Conservation (phyloP, 805 yeast species). For the Zygosaccharomyces pseudorouxii region DNA sequence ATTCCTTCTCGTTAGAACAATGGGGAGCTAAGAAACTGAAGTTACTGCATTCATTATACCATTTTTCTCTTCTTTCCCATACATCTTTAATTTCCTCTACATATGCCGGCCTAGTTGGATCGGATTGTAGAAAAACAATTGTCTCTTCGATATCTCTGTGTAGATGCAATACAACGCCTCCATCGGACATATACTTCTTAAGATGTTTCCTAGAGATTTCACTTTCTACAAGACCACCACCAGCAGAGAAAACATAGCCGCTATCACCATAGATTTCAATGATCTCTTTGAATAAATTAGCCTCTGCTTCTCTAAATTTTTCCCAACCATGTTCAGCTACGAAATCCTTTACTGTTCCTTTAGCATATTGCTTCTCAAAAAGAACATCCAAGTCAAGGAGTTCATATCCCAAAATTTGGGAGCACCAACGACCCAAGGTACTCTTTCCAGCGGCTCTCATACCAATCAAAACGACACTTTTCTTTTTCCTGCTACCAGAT, state of each 20-base stretch:
- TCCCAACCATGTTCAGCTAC: conserved; percentile 78
- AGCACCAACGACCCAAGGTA: conserved; percentile 75
- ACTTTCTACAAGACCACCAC: conserved; percentile 92
- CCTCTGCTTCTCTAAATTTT: conserved; percentile 69
- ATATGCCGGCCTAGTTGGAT: conserved; percentile 85
- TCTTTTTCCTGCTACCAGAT: conserved; percentile 9
- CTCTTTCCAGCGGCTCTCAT: conserved; percentile 99
- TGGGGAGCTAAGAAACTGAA: conserved; percentile 72
- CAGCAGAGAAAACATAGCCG: conserved; percentile 79
- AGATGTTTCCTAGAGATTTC: conserved; percentile 60
- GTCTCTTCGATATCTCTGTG: conserved; percentile 85
- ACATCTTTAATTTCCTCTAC: conserved; percentile 74
- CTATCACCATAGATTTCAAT: conserved; percentile 35
- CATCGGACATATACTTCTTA: conserved; percentile 47
- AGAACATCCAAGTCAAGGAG: conserved; percentile 72
- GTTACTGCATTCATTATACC: conserved; percentile 79
- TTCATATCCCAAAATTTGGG: conserved; percentile 59
- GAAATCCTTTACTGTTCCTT: conserved; percentile 51
- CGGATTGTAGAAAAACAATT: conserved; percentile 65
- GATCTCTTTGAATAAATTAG: conserved; percentile 48
- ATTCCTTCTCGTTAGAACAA: conserved; percentile 52
- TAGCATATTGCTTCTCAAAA: conserved; percentile 49
- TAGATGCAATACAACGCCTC: conserved; percentile 83
- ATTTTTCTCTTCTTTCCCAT: conserved; percentile 74
- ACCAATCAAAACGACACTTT: conserved; percentile 76